phyloP scores from a whole-genome alignment of 83 land plant genomes.

The Diphasiastrum complanatum region DNA sequence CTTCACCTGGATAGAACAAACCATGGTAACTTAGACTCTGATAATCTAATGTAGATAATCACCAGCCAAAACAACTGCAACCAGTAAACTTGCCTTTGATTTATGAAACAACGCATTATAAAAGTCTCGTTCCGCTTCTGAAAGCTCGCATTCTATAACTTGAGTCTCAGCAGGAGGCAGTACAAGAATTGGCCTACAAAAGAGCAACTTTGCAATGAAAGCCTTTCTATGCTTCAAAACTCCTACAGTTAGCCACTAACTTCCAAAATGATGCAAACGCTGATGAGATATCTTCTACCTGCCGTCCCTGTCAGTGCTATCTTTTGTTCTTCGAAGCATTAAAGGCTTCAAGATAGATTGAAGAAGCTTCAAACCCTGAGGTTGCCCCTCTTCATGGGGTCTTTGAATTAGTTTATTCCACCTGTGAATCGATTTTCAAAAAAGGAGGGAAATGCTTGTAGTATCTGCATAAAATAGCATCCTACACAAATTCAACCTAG shows the following conservation, averaged over 20 bases:
- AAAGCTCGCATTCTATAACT: slow-evolving; percentile 69
- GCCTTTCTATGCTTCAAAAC: too few relatives aligned
- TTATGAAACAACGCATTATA: slow-evolving; percentile 80
- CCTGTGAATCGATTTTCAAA: slow-evolving; percentile 30
- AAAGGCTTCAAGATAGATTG: slow-evolving; percentile 75
- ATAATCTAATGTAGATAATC: neutral
- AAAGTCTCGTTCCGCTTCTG: slow-evolving; percentile 81
- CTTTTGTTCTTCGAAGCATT: slow-evolving; percentile 92
- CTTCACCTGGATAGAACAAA: slow-evolving; percentile 50
- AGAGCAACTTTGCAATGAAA: too few relatives aligned
- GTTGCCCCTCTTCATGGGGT: slow-evolving; percentile 96
- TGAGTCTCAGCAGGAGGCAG: slow-evolving; percentile 71
- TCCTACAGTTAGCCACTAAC: too few relatives aligned
- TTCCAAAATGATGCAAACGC: too few relatives aligned
- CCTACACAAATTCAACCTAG: too few relatives aligned
- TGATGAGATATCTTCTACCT: too few relatives aligned
- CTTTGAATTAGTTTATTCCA: slow-evolving; percentile 93
- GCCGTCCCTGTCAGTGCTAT: slow-evolving; percentile 69
- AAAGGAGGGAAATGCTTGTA: neutral
- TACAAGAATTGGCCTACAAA: slow-evolving; percentile 73
- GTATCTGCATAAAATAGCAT: too few relatives aligned
- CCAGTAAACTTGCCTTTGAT: slow-evolving; percentile 58
- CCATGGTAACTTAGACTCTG: neutral
- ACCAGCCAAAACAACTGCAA: neutral
- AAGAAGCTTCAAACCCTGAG: slow-evolving; percentile 77